Base-by-base conservation (phyloP, 2,329 filamentous ascomycete genomes). In the Penicillium sp. region DNA sequence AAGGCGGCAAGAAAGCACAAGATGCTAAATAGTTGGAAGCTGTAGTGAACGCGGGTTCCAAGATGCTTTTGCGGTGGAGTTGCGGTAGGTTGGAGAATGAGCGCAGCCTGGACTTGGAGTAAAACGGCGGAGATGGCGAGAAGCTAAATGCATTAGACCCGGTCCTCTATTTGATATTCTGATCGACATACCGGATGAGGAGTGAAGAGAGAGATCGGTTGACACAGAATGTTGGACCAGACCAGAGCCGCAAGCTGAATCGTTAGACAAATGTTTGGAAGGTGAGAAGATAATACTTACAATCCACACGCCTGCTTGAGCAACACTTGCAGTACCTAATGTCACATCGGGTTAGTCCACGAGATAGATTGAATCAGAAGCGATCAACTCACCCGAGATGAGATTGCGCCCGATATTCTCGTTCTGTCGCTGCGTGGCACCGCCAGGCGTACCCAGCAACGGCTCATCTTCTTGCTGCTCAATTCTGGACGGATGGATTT, bases 71-170 rank as follows among this genome's bases (percentile, higher is more conserved):
- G 85, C 11, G 72, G 64, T 2, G 80, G 70, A 0, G 85, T 85
- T 53, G 84, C 77, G 0, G 90, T 95, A 1, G 90, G 92, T 63
- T 98, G 92, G 23, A 96, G 76, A 51, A 92, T 70, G 35, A 96
- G 79, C 48, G 89, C 79, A 38, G 82, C 83, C 71, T 95, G 83
- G 12, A 84, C 75, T 54, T 92, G 72, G 41, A 86, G 72, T 45
- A 95, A 72, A 41, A 94, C 64, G 32, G 80, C 88, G 40, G 83
- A 67, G 3, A 25, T 37, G 13, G 37, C 45, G 9, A 52, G 49
- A 67, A 76, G 55, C 78, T 78, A 51, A 64, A 14, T 16, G 76
- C 72, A 11, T n/a, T 13, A 27, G 25, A 27, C 5, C 12, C 10
- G 25, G 6, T 4, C 6, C 5, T 27, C n/a, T 6, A 13, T 11